Evolutionary conservation across 2,329 filamentous ascomycete species (phyloP), one percentile per base, ranked within the genome.

Genomic region (Aspergillus calidoustus): DNA sequence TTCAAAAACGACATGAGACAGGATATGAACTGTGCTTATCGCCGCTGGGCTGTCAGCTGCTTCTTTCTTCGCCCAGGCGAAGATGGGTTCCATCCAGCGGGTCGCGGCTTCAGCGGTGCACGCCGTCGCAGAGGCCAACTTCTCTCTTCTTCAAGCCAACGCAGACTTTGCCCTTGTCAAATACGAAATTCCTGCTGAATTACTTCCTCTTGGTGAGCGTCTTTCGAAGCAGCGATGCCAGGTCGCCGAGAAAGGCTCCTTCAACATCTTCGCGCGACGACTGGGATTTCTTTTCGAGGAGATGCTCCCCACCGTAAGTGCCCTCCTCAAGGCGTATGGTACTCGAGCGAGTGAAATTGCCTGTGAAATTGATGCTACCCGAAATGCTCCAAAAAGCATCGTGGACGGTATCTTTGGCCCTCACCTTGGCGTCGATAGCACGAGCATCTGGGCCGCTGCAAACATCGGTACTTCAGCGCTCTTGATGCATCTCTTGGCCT

Each of bases 151-250:
- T 28, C 65, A 66, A 44, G 15, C 80, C 61, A 81, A 82, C 57
- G 74, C 81, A 59, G 79, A 82, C 56, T 82, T 82, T 60, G 71
- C 76, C 0, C 61, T 82, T 0, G 58, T 78, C 44, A 81, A 80
- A 60, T 55, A 73, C 2, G 76, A 81, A 57, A 76, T 79, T 0
- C 79, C 80, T 0, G 54, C 54, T 11, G 79, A 81, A 59, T 81
- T 72, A 44, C 63, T 68, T 19, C 66, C 48, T 0, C 30, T 82
- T 0, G 78, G 76, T 0, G 46, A 57, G 0, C 43, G 60, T 0
- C 60, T 83, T 0, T 76, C 79, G 0, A 19, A 22, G 1, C 64
- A 53, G 4, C 64, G 80, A 5, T 68, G 70, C 23, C 19, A 71
- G 0, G 67, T 75, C 2, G 80, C 80, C 0, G 81, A 83, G 63